A percentile compares a stretch with the other conserved stretches of the same genome.
phyloP scores from a whole-genome alignment of 2,329 filamentous ascomycete genomes.

The Talaromyces sp. region DNA sequence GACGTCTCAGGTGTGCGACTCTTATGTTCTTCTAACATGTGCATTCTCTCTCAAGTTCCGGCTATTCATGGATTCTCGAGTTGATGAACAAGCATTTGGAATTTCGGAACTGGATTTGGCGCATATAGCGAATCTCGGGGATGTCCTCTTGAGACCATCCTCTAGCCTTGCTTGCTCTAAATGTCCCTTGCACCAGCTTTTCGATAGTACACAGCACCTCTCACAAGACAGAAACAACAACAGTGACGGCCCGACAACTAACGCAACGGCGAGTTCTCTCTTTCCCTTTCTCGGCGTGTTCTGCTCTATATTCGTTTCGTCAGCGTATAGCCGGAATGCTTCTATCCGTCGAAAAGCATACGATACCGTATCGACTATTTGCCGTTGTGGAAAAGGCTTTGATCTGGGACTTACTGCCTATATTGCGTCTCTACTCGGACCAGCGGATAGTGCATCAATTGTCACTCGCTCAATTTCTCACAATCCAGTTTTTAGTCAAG shows the following conservation, averaged over 20 bases:
- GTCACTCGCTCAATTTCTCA: not conserved
- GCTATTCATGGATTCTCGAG: constrained; percentile 6
- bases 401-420: constrained; percentile 9
- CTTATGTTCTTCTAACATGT: constrained; percentile 5
- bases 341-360: constrained; percentile 9
- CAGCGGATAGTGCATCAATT: not conserved
- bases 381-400: constrained; percentile 13
- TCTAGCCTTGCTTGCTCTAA: not conserved
- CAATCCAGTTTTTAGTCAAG: not conserved
- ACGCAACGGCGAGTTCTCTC: no score
- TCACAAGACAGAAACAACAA: not conserved
- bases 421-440: constrained; percentile 12
- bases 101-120: constrained; percentile 1
- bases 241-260: no score
- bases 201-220: not conserved
- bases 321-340: not conserved
- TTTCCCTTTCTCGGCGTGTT: constrained; percentile 15
- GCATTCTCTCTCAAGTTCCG: constrained; percentile 18
- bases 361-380: constrained; percentile 3
- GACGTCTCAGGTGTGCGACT: not conserved
- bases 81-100: not conserved
- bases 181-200: constrained; percentile 10
- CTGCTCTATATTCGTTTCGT: constrained; percentile 17
- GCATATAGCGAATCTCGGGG: constrained; percentile 16
- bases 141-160: constrained; percentile 3